Base-by-base conservation (phyloP, 441 rosid species). In the Pelargonium exstipulatum region DNA sequence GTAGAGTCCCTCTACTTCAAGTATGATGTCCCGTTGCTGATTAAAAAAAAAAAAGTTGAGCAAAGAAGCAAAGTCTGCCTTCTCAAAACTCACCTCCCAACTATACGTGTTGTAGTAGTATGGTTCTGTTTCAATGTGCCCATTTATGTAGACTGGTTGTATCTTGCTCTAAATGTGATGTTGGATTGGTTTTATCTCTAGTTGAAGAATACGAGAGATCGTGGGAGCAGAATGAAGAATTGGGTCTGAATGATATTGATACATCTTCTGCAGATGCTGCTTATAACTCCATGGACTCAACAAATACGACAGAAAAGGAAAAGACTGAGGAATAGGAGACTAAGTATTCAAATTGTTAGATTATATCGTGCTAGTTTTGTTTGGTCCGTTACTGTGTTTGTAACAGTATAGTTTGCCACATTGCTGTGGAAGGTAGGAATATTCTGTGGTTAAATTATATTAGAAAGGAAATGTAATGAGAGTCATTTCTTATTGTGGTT, bases 221-320 rank as follows among this genome's bases (percentile, higher is more conserved):
- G 3, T 94, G 96, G 96, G 99, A 94, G 71, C 96, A 94, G 76
- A 90, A 91, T 12, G 99, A 91, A 78, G 99, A 94, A 67, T 77
- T 94, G 77, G 97, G 96, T 78, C 83, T 94, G 45, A 94, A 94
- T 60, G 97, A 90, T 73, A 88, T 94, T 0, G 96, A 91, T 74
- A 95, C 99, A 49, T 83, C 92, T 13, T 82, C 92, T 0, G 99
- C 96, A 1, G 97, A 94, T 75, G 89, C 82, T 66, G 92, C 97
- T n/a, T 88, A 94, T 68, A 82, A 74, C 22, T 20, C 57, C 53
- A 20, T 22, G 35, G 55, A 65, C 18, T 49, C 73, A 0, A 51
- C 62, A 1, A 37, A 75, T 9, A 58, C 1, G 62, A 45, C 49
- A 45, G 49, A 45, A 12, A 45, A 45, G 49, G n/a, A 45, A 3